phyloP scores from a whole-genome alignment of 208 protist genomes.

The Leishmania mexicana region DNA sequence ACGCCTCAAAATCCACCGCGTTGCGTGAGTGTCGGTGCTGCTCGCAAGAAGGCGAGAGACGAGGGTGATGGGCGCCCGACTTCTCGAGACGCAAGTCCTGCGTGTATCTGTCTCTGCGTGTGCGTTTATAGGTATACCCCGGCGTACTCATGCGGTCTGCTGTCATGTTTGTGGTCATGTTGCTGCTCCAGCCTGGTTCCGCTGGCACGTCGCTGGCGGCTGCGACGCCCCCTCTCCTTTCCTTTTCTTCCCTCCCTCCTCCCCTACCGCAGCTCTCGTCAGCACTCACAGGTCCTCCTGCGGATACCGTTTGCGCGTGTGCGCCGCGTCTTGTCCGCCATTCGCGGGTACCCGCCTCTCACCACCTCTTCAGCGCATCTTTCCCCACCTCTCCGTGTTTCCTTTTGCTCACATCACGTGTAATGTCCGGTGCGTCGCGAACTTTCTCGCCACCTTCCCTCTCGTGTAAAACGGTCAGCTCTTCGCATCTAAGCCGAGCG shows the following conservation, averaged over 20 bases:
- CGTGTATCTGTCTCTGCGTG: neutral
- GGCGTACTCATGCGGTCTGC: neutral
- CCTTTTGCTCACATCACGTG: neutral
- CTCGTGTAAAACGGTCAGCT: neutral
- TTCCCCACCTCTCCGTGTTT: neutral
- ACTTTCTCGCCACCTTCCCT: neutral
- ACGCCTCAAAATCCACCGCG: slow-evolving; percentile 42
- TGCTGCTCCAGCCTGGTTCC: neutral
- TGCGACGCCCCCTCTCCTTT: neutral
- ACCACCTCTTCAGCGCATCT: neutral
- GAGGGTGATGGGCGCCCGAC: neutral
- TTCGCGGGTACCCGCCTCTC: neutral
- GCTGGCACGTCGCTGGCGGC: neutral
- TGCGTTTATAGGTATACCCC: neutral
- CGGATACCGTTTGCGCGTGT: neutral
- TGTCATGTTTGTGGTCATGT: neutral
- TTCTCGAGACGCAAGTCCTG: neutral
- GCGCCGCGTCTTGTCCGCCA: neutral
- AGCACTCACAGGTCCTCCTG: neutral
- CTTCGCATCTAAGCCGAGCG: neutral
- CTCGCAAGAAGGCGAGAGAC: neutral
- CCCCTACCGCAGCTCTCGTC: neutral
- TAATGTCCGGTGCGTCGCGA: neutral
- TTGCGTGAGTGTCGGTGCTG: slow-evolving; percentile 7
- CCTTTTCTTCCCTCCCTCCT: neutral